Evolutionary conservation across 306 rosid genomes (phyloP).

Genomic region (Prunus mira): DNA sequence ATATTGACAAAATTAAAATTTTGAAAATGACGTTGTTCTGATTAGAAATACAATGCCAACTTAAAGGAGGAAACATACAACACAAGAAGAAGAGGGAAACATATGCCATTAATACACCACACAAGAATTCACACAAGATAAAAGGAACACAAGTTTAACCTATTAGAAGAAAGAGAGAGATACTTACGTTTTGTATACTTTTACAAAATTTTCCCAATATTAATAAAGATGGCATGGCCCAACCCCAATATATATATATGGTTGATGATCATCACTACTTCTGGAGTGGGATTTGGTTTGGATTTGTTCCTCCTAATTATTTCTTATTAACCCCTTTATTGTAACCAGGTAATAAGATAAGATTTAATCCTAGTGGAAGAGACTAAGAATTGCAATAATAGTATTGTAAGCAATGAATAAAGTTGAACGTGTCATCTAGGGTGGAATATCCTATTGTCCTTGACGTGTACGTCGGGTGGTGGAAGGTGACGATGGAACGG

Average conservation of each 20-base stretch:
- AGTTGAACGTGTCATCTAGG: slow-evolving; percentile 14
- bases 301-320: slow-evolving; percentile 31
- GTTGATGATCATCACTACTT: neutral
- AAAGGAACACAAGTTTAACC: slow-evolving; percentile 11
- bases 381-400: neutral
- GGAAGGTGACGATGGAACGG: slow-evolving; percentile 32
- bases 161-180: slow-evolving; percentile 23
- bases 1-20: too few species aligned
- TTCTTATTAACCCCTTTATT: slow-evolving; percentile 13
- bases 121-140: neutral
- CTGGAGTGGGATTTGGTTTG: slow-evolving; percentile 69
- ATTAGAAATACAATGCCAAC: neutral
- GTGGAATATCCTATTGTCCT: slow-evolving; percentile 47
- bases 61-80: neutral
- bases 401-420: neutral
- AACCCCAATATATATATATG: neutral
- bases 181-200: slow-evolving; percentile 22
- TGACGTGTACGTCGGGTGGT: slow-evolving; percentile 68
- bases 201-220: neutral
- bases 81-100: neutral
- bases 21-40: too few species aligned
- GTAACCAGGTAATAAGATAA: slow-evolving; percentile 30
- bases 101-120: neutral
- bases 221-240: neutral
- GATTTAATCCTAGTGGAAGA: slow-evolving; percentile 41